Conservation (phyloP, 2,329 filamentous ascomycete species). For the Aspergillus viridinutans region DNA sequence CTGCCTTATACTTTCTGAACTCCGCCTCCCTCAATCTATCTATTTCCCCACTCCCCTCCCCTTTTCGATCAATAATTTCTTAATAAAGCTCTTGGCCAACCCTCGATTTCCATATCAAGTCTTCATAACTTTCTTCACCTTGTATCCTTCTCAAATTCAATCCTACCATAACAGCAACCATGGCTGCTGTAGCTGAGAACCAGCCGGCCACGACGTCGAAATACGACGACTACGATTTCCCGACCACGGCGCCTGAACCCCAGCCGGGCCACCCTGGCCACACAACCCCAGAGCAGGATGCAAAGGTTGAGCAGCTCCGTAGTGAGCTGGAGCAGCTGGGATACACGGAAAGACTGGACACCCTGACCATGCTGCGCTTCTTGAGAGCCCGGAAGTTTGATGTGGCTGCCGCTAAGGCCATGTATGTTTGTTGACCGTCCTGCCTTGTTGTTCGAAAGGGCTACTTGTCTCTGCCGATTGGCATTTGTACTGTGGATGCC, state of each 20-base stretch:
- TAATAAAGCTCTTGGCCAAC: background rate
- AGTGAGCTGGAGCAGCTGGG: constrained; percentile 78
- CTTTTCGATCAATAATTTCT: background rate
- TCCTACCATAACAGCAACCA: constrained; percentile 19
- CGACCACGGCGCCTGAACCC: constrained; percentile 66
- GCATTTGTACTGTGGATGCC: background rate
- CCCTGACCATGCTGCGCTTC: constrained; percentile 86
- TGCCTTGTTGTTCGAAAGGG: background rate
- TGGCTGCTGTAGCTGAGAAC: constrained; percentile 28
- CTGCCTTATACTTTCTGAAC: background rate
- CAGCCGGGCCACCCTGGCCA: constrained; percentile 81
- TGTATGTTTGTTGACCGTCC: constrained; percentile 56
- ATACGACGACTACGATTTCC: constrained; percentile 95
- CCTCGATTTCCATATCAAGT: constrained; percentile 1
- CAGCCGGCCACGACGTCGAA: constrained; percentile 66
- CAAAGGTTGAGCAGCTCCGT: constrained; percentile 80
- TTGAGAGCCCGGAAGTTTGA: constrained; percentile 94
- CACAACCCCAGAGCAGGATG: constrained; percentile 81
- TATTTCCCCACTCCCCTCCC: background rate
- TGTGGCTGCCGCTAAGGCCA: constrained; percentile 74
- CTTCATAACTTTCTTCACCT: constrained; percentile 4
- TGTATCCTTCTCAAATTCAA: constrained; percentile 2
- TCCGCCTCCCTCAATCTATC: background rate
- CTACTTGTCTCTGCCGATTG: no score
- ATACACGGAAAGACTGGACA: constrained; percentile 81